Evolutionary conservation across 805 yeast species (phyloP).

Genomic region (Pichia cephalocereana): DNA sequence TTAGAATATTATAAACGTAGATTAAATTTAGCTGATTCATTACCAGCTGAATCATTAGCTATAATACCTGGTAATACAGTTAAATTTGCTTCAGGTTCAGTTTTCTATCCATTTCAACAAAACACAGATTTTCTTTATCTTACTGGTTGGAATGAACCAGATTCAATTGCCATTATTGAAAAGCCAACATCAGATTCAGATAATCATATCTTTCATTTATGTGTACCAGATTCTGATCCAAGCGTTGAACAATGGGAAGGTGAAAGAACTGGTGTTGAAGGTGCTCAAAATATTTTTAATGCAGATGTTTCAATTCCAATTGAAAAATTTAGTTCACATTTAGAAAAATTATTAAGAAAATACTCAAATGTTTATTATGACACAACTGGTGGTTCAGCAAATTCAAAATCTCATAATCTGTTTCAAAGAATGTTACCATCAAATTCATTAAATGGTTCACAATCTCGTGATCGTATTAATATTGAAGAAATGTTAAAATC

Average conservation of each 20-base stretch:
- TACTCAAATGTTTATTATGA: constrained; percentile 52
- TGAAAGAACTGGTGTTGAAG: constrained; percentile 75
- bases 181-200: constrained; percentile 39
- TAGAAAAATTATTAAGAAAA: constrained; percentile 39
- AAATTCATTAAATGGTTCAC: constrained; percentile 7
- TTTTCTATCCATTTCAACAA: constrained; percentile 88
- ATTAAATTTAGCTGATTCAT: constrained; percentile 38
- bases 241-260: constrained; percentile 93
- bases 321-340: constrained; percentile 32
- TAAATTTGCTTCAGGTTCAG: constrained; percentile 82
- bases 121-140: constrained; percentile 79
- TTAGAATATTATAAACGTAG: constrained; percentile 74
- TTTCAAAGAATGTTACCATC: constrained; percentile 15
- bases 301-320: constrained; percentile 66
- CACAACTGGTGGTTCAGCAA: constrained; percentile 11
- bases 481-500: constrained; percentile 17
- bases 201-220: constrained; percentile 55
- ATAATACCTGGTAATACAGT: constrained; percentile 64
- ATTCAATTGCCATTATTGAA: constrained; percentile 60
- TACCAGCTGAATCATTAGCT: constrained; percentile 61
- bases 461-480: constrained; percentile 12
- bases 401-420: constrained; percentile 1
- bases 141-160: constrained; percentile 91
- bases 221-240: constrained; percentile 77
- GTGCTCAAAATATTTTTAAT: constrained; percentile 75